A percentile compares a stretch with the other conserved stretches of the same genome.
These are phyloP conservation scores for Chalciporus piperatus DNA, from an alignment of 768 basidiomycete genomes.

Conservation along the genomic window DNA sequence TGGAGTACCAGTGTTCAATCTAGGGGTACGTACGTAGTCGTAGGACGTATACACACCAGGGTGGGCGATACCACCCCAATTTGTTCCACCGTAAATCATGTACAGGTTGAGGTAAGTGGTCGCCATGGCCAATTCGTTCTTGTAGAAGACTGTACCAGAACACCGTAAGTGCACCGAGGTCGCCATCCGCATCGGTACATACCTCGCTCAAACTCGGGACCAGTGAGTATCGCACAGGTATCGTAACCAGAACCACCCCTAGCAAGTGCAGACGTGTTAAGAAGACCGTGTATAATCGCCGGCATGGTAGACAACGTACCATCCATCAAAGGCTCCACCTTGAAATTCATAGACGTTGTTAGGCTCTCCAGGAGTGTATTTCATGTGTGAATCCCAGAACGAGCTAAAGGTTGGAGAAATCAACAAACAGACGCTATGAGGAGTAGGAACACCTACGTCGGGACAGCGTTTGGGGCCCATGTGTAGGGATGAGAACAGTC, in stretches of 20 bases:
- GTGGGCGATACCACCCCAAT: slow-evolving; percentile 55
- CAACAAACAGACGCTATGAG: background rate
- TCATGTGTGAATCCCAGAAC: slow-evolving; percentile 41
- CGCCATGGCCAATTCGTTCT: slow-evolving; percentile 21
- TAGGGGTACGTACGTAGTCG: slow-evolving; percentile 43
- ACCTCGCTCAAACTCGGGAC: slow-evolving; percentile 25
- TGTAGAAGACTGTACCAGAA: slow-evolving; percentile 14
- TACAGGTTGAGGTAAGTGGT: slow-evolving; percentile 40
- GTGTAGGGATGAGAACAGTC: slow-evolving; percentile 47
- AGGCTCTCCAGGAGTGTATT: slow-evolving; percentile 20
- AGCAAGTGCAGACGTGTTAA: background rate
- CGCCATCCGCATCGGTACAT: background rate
- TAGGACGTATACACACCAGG: slow-evolving; percentile 61
- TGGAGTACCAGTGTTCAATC: background rate
- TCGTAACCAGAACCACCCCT: slow-evolving; percentile 27
- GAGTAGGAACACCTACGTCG: slow-evolving; percentile 26
- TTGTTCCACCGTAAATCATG: slow-evolving; percentile 64
- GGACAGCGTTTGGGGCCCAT: slow-evolving; percentile 45
- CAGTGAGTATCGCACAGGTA: slow-evolving; percentile 20
- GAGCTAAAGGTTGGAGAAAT: slow-evolving; percentile 1
- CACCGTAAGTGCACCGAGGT: slow-evolving; percentile 2
- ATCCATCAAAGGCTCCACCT: slow-evolving; percentile 53
- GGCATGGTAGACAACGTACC: slow-evolving; percentile 40
- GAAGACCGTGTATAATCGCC: background rate
- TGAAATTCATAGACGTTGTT: slow-evolving; percentile 25